A percentile compares a stretch with the other conserved stretches of the same genome.
phyloP scores from a whole-genome alignment of 2,329 filamentous ascomycete species.

The Hypoxylon sp. region DNA sequence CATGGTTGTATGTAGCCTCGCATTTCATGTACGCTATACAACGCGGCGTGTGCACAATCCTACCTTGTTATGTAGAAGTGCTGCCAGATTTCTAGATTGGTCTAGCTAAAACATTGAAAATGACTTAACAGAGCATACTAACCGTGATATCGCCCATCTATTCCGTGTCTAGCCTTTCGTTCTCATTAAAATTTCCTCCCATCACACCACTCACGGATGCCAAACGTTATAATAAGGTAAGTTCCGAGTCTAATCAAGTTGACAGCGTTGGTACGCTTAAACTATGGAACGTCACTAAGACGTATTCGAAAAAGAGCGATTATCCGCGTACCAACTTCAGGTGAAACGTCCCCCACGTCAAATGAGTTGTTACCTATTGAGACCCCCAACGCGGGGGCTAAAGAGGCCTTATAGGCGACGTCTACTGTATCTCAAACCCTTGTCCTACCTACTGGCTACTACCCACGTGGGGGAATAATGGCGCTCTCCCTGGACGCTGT shows the following conservation, averaged over 20 bases:
- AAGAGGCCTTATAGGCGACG: slow-evolving; percentile 4
- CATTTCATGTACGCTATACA: slow-evolving; percentile 9
- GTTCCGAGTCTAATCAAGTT: slow-evolving; percentile 5
- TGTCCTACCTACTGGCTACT: slow-evolving; percentile 14
- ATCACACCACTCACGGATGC: slow-evolving; percentile 10
- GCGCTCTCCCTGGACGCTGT: slow-evolving; percentile 8
- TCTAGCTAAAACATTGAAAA: slow-evolving; percentile 20
- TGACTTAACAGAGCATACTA: slow-evolving; percentile 17
- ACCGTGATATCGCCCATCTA: slow-evolving; percentile 10
- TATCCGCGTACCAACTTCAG: slow-evolving; percentile 1
- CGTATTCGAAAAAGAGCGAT: neutral
- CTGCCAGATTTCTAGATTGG: slow-evolving; percentile 14
- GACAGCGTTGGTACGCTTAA: neutral
- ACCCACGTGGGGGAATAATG: slow-evolving; percentile 31
- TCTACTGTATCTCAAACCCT: slow-evolving; percentile 9
- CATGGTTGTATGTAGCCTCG: neutral
- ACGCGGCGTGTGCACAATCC: slow-evolving; percentile 12
- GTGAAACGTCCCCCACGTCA: neutral
- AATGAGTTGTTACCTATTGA: neutral
- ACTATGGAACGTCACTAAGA: slow-evolving; percentile 15
- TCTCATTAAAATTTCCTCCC: slow-evolving; percentile 5
- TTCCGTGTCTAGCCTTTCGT: slow-evolving; percentile 16
- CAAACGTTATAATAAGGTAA: slow-evolving; percentile 31
- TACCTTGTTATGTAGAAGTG: slow-evolving; percentile 10
- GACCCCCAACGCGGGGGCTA: neutral